Percentiles rank a stretch among this genome's conserved stretches.
Evolutionary conservation across 2,329 filamentous ascomycete genomes (phyloP).

Genomic region (Cladosporium sphaerospermum): DNA sequence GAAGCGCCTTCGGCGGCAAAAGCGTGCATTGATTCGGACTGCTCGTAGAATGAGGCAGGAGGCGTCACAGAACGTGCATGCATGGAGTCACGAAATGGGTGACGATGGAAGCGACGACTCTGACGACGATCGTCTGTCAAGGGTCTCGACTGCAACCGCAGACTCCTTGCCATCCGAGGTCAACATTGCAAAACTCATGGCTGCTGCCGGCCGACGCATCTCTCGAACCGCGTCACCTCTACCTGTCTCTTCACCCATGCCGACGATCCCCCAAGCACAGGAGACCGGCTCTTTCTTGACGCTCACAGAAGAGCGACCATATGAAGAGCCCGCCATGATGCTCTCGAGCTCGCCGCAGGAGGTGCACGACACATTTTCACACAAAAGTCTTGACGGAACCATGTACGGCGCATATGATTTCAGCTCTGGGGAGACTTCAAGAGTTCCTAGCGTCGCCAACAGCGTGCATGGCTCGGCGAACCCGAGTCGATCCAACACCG

Average conservation of each 20-base stretch:
- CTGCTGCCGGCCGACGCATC: slow-evolving; percentile 14
- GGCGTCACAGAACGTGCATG: slow-evolving; percentile 47
- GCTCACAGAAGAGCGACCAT: slow-evolving; percentile 24
- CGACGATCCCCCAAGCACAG: slow-evolving; percentile 3
- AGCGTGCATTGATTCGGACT: slow-evolving; percentile 21
- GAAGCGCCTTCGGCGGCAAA: slow-evolving; percentile 51
- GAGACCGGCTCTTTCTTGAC: slow-evolving; percentile 15
- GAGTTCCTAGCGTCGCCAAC: slow-evolving; percentile 74
- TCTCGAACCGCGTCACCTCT: slow-evolving; percentile 25
- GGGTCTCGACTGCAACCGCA: slow-evolving; percentile 31
- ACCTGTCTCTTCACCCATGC: slow-evolving; percentile 1
- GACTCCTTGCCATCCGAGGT: slow-evolving; percentile 12
- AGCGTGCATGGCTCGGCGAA: slow-evolving; percentile 41
- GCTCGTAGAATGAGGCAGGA: slow-evolving; percentile 20
- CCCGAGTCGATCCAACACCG: slow-evolving; percentile 36
- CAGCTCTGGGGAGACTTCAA: slow-evolving; percentile 32
- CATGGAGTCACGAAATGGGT: slow-evolving; percentile 82
- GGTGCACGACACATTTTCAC: slow-evolving; percentile 13
- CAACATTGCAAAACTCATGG: slow-evolving; percentile 4
- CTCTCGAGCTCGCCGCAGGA: slow-evolving; percentile 16
- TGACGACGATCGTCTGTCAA: slow-evolving; percentile 31
- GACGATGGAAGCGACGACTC: slow-evolving; percentile 31
- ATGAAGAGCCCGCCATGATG: slow-evolving; percentile 13
- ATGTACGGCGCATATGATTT: slow-evolving; percentile 68
- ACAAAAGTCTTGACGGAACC: slow-evolving; percentile 63